phyloP scores from a whole-genome alignment of 495 filamentous ascomycete genomes.

The Lasiosphaeria ovina region DNA sequence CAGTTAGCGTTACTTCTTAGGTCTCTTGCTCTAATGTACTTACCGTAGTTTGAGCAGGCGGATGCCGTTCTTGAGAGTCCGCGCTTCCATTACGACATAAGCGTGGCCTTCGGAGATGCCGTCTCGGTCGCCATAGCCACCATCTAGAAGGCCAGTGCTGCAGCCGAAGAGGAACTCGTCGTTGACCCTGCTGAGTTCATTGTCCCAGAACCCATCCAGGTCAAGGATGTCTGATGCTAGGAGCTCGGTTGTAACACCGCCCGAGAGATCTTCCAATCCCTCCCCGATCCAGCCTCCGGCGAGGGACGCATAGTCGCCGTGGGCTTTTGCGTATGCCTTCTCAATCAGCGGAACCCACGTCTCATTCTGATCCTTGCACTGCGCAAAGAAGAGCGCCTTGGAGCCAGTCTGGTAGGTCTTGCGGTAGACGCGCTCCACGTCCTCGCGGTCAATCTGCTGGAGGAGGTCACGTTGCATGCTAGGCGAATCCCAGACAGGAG shows the following conservation, averaged over 20 bases:
- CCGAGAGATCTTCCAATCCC: slow-evolving; percentile 88
- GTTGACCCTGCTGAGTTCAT: slow-evolving; percentile 85
- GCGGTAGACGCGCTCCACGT: slow-evolving; percentile 74
- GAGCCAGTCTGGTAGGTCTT: slow-evolving; percentile 76
- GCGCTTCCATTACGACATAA: slow-evolving; percentile 85
- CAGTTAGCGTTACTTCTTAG: slow-evolving; percentile 15
- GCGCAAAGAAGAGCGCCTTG: slow-evolving; percentile 82
- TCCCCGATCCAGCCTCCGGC: slow-evolving; percentile 86
- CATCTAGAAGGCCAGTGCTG: slow-evolving; percentile 63
- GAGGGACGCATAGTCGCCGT: slow-evolving; percentile 78
- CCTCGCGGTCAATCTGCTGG: slow-evolving; percentile 59
- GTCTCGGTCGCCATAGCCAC: slow-evolving; percentile 63
- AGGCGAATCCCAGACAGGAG: slow-evolving; percentile 72
- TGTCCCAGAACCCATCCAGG: slow-evolving; percentile 81
- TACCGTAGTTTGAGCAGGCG: slow-evolving; percentile 48
- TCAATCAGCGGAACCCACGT: slow-evolving; percentile 93
- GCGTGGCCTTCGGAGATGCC: slow-evolving; percentile 83
- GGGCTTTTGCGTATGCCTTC: slow-evolving; percentile 95
- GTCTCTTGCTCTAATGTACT: slow-evolving; percentile 1
- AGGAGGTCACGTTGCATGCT: slow-evolving; percentile 53
- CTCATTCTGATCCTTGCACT: slow-evolving; percentile 82
- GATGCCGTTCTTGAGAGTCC: slow-evolving; percentile 47
- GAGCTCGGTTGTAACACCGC: slow-evolving; percentile 85
- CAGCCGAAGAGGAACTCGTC: slow-evolving; percentile 88
- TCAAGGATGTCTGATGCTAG: slow-evolving; percentile 85